These are phyloP conservation scores for Paxillus rubicundulus DNA, from an alignment of 768 basidiomycete species.

Conservation along the genomic window DNA sequence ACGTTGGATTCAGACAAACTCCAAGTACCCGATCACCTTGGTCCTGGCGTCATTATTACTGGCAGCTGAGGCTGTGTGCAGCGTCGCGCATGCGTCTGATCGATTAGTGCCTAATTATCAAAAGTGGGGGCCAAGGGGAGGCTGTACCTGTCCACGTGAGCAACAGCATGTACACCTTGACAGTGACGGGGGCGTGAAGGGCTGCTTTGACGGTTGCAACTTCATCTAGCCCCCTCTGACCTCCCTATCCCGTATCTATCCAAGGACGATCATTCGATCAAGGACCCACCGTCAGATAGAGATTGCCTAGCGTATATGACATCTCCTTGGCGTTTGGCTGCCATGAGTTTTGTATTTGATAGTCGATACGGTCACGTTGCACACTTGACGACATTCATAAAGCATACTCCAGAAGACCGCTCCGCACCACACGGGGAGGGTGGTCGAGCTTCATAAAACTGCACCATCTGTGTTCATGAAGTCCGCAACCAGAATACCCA, in stretches of 20 bases:
- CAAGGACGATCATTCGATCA: too few species aligned
- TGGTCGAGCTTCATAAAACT: neutral
- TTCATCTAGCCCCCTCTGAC: too few species aligned
- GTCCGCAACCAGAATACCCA: too few species aligned
- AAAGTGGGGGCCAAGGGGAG: neutral
- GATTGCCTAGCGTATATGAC: neutral
- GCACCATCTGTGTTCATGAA: too few species aligned
- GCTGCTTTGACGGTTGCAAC: too few species aligned
- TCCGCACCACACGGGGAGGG: slow-evolving; percentile 22
- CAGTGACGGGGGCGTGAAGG: too few species aligned
- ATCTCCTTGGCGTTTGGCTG: neutral
- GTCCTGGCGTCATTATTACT: slow-evolving; percentile 16
- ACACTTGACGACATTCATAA: slow-evolving; percentile 3
- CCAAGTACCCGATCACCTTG: slow-evolving; percentile 18
- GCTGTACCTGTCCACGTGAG: too few species aligned
- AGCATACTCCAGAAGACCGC: slow-evolving; percentile 6
- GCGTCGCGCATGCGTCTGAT: neutral
- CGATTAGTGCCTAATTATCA: slow-evolving; percentile 17
- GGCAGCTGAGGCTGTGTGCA: neutral
- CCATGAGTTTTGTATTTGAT: too few species aligned
- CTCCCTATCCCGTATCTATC: too few species aligned
- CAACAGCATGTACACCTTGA: too few species aligned
- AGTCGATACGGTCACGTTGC: neutral
- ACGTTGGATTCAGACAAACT: slow-evolving; percentile 12
- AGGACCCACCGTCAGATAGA: too few species aligned